Evolutionary conservation across 2,329 filamentous ascomycete species (phyloP).

Genomic region (Ophiosphaerella korrae): DNA sequence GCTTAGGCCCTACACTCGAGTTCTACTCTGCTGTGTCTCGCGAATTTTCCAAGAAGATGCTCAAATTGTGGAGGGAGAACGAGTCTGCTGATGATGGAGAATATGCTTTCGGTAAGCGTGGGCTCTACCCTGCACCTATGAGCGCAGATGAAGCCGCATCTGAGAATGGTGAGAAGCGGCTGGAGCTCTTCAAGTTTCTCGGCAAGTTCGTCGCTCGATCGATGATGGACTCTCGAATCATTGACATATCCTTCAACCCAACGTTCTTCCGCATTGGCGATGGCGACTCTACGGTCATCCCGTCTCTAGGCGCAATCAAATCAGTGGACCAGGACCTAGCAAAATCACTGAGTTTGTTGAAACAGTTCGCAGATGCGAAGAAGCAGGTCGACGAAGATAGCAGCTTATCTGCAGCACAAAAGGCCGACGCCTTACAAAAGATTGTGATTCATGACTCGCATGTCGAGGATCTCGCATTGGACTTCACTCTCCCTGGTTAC

Average conservation of each 20-base stretch:
- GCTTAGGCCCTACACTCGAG: constrained; percentile 90
- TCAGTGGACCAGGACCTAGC: constrained; percentile 86
- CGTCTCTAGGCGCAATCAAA: constrained; percentile 87
- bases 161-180: constrained; percentile 83
- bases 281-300: constrained; percentile 66
- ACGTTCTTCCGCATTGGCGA: constrained; percentile 96
- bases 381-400: constrained; percentile 77
- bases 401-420: constrained; percentile 69
- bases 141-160: constrained; percentile 74
- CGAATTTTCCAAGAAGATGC: constrained; percentile 95
- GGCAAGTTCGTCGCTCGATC: constrained; percentile 97
- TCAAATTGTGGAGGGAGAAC: constrained; percentile 94
- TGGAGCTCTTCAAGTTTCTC: constrained; percentile 88
- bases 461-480: constrained; percentile 86
- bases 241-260: constrained; percentile 95
- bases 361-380: constrained; percentile 84
- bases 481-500: constrained; percentile 94
- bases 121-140: constrained; percentile 90
- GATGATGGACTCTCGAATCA: constrained; percentile 97
- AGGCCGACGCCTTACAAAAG: constrained; percentile 69
- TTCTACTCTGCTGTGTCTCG: constrained; percentile 98
- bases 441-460: constrained; percentile 76
- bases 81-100: constrained; percentile 75
- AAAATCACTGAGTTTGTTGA: constrained; percentile 82
- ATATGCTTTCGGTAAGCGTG: constrained; percentile 81